phyloP scores from a whole-genome alignment of 495 filamentous ascomycete genomes.

The Penicillium malachiteum region DNA sequence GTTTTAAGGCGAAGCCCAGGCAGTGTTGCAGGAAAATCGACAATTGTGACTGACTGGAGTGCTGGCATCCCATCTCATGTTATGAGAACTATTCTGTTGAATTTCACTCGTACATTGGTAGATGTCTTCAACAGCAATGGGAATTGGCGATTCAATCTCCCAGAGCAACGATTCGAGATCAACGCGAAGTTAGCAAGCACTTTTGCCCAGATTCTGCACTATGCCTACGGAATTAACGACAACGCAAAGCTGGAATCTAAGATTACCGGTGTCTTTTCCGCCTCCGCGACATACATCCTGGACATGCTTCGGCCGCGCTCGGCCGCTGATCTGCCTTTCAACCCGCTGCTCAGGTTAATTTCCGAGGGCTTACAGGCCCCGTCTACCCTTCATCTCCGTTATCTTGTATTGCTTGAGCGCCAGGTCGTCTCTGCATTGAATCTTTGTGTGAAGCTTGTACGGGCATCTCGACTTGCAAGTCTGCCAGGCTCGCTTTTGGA shows the following conservation, averaged over 20 bases:
- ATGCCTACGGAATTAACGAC: constrained; percentile 71
- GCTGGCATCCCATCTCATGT: constrained; percentile 74
- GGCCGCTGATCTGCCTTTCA: constrained; percentile 67
- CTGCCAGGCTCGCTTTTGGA: constrained; percentile 64
- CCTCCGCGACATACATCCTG: constrained; percentile 70
- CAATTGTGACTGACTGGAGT: constrained; percentile 54
- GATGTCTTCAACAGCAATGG: constrained; percentile 80
- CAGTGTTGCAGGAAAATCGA: constrained; percentile 51
- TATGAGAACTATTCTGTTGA: constrained; percentile 67
- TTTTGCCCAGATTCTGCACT: constrained; percentile 69
- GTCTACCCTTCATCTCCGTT: constrained; percentile 59
- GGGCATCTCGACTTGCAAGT: constrained; percentile 64
- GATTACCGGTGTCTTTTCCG: constrained; percentile 61
- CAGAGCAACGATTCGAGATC: constrained; percentile 63
- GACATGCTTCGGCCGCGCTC: constrained; percentile 72
- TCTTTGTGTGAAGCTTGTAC: constrained; percentile 67
- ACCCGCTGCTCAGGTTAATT: constrained; percentile 72
- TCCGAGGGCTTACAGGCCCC: constrained; percentile 64
- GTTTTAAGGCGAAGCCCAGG: constrained; percentile 66
- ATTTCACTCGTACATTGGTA: constrained; percentile 68
- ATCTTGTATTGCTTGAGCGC: constrained; percentile 53
- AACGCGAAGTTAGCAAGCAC: constrained; percentile 58
- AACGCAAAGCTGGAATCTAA: constrained; percentile 51
- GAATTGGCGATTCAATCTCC: constrained; percentile 76
- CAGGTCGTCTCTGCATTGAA: constrained; percentile 63